Conservation (phyloP, 768 basidiomycete genomes). For the Termitomyces sp. region DNA sequence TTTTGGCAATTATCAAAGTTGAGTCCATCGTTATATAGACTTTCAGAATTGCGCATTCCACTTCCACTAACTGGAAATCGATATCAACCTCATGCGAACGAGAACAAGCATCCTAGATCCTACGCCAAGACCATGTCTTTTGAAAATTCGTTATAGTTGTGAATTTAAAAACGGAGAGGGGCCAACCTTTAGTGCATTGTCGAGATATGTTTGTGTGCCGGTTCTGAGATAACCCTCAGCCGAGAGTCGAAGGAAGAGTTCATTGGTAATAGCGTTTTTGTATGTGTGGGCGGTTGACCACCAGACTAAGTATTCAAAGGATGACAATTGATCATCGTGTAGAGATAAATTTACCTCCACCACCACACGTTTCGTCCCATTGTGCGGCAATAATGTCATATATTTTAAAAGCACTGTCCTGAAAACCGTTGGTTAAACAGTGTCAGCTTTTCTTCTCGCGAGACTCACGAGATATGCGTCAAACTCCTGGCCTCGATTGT, state of each 20-base stretch:
- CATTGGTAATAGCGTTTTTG: conserved; percentile 60
- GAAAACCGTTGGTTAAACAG: neutral
- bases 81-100: neutral
- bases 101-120: conserved; percentile 6
- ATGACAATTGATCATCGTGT: neutral
- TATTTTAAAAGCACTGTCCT: conserved; percentile 41
- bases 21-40: conserved; percentile 42
- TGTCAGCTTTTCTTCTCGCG: neutral
- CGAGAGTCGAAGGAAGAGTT: conserved; percentile 47
- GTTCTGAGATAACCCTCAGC: conserved; percentile 40
- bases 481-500: conserved; percentile 27
- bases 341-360: conserved; percentile 33
- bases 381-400: conserved; percentile 46
- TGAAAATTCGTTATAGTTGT: neutral
- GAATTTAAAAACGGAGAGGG: neutral
- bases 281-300: conserved; percentile 50
- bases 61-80: conserved; percentile 28
- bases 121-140: conserved; percentile 32
- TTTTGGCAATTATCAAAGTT: conserved; percentile 30
- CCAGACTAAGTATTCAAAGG: conserved; percentile 32
- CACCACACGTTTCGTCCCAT: conserved; percentile 47
- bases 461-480: conserved; percentile 22
- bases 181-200: conserved; percentile 41
- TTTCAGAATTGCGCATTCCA: conserved; percentile 40
- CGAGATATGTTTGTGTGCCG: conserved; percentile 32